Percentiles rank a stretch among this genome's conserved stretches.
Conservation (phyloP, 2,329 filamentous ascomycete species). For the Sclerotinia minor region DNA sequence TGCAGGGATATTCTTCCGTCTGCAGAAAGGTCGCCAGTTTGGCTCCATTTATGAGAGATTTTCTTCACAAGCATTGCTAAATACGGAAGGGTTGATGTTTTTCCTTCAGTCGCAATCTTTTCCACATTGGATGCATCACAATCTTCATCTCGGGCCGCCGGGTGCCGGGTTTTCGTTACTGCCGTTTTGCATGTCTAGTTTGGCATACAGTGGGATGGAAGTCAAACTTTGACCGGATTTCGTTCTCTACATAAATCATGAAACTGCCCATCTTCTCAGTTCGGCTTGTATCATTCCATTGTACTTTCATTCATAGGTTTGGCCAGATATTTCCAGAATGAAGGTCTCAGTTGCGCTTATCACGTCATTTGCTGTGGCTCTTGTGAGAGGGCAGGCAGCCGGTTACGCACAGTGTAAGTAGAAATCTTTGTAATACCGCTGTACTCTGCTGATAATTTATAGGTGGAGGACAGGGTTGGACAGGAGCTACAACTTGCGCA, state of each 20-base stretch:
- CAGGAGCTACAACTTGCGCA: slow-evolving; percentile 17
- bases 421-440: not conserved
- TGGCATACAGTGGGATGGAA: no score
- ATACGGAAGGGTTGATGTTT: not conserved
- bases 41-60: not conserved
- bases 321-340: not conserved
- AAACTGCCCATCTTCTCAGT: not conserved
- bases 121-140: no score
- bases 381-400: slow-evolving; percentile 13
- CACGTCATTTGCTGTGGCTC: slow-evolving; percentile 6
- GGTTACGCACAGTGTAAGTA: slow-evolving; percentile 18
- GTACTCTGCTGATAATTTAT: not conserved
- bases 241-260: slow-evolving; percentile 10
- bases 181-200: not conserved
- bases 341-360: slow-evolving; percentile 16
- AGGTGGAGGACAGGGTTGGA: slow-evolving; percentile 19
- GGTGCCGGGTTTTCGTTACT: not conserved
- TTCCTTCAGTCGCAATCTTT: slow-evolving; percentile 12
- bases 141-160: slow-evolving; percentile 3
- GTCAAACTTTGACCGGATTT: not conserved
- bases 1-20: not conserved
- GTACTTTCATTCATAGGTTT: not conserved
- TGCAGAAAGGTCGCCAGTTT: not conserved
- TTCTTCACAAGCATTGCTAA: not conserved
- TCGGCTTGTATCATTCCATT: slow-evolving; percentile 11